Base-by-base conservation (phyloP, 495 filamentous ascomycete genomes). In the Glutinoglossum americanum region DNA sequence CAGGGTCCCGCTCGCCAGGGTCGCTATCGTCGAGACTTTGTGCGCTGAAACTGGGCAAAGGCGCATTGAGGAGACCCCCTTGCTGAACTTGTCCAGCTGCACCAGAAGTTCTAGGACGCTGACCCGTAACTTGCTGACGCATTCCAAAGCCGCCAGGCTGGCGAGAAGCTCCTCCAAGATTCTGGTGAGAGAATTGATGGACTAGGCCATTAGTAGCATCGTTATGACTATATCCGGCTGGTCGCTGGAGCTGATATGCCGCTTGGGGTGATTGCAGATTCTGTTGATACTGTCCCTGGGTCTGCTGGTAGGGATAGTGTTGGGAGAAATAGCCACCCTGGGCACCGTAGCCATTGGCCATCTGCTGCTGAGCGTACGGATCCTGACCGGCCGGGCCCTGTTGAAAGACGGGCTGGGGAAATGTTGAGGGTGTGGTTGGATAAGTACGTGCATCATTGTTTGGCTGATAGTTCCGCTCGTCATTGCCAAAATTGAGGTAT, bases 141-240 rank as follows among this genome's bases (percentile, higher is more conserved):
- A 66, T 54, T 63, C 72, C 74, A 63, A 85, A 86, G 55, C 85
- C 77, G 58, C 82, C 80, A 1, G 70, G 71, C 61, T 74, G 69
- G 27, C 86, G 77, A 56, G 72, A 74, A 51, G 76, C 78, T 53
- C 79, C 75, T 54, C 84, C 85, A 8, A 97, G 78, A 67, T 97
- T 94, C 74, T 99, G 92, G 69, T 97, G 89, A 37, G 90, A 92
- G 67, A 99, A 89, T 67, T 99, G 92, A 65, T 94, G 87, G 61
- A 87, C 87, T 51, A 99, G 75, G 25, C 88, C 90, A 61, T 88
- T 83, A 33, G 80, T 80, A 23, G 74, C 79, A 60, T 84, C 82
- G 56, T 75, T 78, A 63, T 69, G 51, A 59, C 62, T 68, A 60
- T 79, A 77, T 11, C 62, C 63, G 8, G 58, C 57, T 45, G 65